Base-by-base conservation (phyloP, 1,284 basidiomycete genomes). In the Sanghuangporus baumii region DNA sequence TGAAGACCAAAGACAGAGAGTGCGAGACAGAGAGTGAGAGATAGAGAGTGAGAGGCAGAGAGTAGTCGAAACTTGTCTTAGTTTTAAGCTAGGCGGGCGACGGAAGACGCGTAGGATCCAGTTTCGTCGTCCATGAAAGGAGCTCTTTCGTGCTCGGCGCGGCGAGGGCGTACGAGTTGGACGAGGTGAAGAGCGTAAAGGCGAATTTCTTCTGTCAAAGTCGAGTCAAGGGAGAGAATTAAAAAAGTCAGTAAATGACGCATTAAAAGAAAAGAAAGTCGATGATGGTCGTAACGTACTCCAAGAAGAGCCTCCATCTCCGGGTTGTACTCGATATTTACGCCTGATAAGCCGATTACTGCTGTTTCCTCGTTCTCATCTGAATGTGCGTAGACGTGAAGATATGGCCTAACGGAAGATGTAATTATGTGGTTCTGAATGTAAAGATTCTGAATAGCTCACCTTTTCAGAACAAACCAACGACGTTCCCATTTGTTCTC, bases 381-480 rank as follows among this genome's bases (percentile, higher is more conserved):
- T 7, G 87, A 88, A 66, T 87, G 85, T 36, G 84, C 80, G 76
- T 96, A 97, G 62, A 98, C 81, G 70, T 94, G 88, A 4, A 98
- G 81, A 74, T 96, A 96, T 0, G 96, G 96, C 70, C 94, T 93
- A 67, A 59, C 50, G 54, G 36, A 36, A n/a, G 41, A 16, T 31
- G 20, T 16, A 16, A 12, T 47, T 20, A 55, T 46, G 55, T 36
- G 54, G 41, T 38, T 37, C 18, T 40, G 50, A 18, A 36, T 56
- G 56, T 18, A 36, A 18, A 1, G 55, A 47, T 26, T 34, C 40
- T 6, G 20, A 7, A 46, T 46, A 3, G 69, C 78, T 67, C 69
- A 93, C 93, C 94, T 84, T 72, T 87, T 84, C n/a, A 98, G 80
- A 12, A 94, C 91, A 71, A 96, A 95, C 86, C 90, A 94, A 51